Base-by-base conservation (phyloP, 2,329 filamentous ascomycete genomes). In the Diaporthe velutina region DNA sequence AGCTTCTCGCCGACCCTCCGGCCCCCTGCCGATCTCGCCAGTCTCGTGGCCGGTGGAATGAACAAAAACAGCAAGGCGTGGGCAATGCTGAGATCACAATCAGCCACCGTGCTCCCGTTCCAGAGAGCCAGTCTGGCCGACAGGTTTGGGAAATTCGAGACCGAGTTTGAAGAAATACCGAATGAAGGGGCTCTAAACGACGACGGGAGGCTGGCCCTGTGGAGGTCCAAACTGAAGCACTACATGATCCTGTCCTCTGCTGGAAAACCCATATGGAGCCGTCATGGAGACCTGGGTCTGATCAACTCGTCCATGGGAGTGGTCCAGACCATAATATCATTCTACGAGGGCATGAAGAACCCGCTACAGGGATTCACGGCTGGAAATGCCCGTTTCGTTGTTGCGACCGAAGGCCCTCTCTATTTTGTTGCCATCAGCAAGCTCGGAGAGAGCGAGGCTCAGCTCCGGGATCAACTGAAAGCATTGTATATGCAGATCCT, bases 401-500 rank as follows among this genome's bases (percentile, higher is more conserved):
- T 99, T 76, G 87, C 93, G 68, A 95, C 93, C 4, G 93, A 96
- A 81, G 96, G 95, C 0, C 95, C 96, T 15, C 88, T 99, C 54
- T 97, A 98, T 81, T 92, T 99, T 58, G 94, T 98, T 66, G 96
- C 96, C 58, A 97, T 98, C 80, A 98, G 95, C 81, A 93, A 93
- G 76, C 90, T 99, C 15, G 92, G 93, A n/a, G 97, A 99, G 83
- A 98, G 95, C 82, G 96, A 98, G 81, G 86, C 91, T 6, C 96
- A 99, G 83, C 89, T 99, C 28, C 91, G 94, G 71, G 90, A 92
- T 28, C 97, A 99, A 82, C 90, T 99, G 3, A 95, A 98, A 78
- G 96, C 96, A 17, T 86, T 99, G 50, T 99, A 99, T 83, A 98
- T 98, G 94, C 97, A 99, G 83, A 98, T 99, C 70, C 85, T 99